These are phyloP conservation scores for Coelomomyces lativittatus DNA, from an alignment of 371 early-diverging fungal genomes.

Conservation along the genomic window DNA sequence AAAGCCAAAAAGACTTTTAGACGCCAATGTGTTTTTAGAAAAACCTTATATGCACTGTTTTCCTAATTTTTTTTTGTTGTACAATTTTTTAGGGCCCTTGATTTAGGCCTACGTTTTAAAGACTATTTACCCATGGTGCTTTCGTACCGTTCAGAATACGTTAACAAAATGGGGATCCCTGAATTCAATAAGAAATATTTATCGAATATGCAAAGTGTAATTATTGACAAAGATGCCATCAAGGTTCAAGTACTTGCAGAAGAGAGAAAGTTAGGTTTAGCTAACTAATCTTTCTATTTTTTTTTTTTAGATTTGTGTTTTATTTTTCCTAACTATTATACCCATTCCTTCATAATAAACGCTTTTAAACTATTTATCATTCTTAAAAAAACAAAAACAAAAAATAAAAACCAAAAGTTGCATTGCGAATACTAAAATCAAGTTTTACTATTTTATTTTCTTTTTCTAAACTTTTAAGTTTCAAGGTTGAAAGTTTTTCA, in stretches of 20 bases:
- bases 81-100: slow-evolving; percentile 14
- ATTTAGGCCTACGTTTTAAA: slow-evolving; percentile 23
- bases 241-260: neutral
- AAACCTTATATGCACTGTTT: neutral
- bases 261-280: neutral
- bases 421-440: no score
- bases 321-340: no score
- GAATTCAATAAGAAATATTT: slow-evolving; percentile 18
- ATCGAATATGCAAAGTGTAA: slow-evolving; percentile 4
- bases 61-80: neutral
- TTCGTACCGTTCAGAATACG: slow-evolving; percentile 16
- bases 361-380: no score
- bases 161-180: slow-evolving; percentile 9
- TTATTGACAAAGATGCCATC: neutral
- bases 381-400: no score
- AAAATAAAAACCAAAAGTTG: no score
- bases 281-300: no score
- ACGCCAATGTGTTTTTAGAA: slow-evolving; percentile 37
- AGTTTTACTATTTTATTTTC: no score
- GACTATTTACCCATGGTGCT: slow-evolving; percentile 29
- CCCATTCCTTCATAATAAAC: no score
- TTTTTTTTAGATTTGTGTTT: no score
- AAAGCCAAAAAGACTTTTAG: slow-evolving; percentile 29
- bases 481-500: no score
- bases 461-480: no score